Base-by-base conservation (phyloP, 805 yeast genomes). In the Candida pseudofarinosa region DNA sequence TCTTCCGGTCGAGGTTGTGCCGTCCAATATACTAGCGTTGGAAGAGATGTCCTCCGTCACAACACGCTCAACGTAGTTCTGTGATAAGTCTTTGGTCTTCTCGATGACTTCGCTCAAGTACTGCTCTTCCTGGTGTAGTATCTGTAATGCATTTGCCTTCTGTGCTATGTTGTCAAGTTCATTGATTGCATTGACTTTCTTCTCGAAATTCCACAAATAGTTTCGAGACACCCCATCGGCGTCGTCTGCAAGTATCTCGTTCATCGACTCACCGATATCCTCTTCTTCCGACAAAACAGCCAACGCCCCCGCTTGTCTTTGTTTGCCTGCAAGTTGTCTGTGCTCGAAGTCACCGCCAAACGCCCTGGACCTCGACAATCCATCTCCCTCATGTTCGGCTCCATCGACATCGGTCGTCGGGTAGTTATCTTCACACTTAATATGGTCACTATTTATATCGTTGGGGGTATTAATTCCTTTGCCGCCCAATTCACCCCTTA, bases 41-140 rank as follows among this genome's bases (percentile, higher is more conserved):
- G 62, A 45, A 33, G 63, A 52, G 19, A 64, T 54, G 42, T 62
- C 68, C 43, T 67, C 71, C 16, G 68, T 58, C 13, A 67, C 60
- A 17, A 63, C 62, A 14, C 71, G 53, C 28, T 66, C 71, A 20
- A 67, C 52, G 46, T 60, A 66, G 47, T 62, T 65, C 37, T 58
- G 43, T 10, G 67, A 53, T 17, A 62, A 38, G 16, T 55, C 53
- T 38, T 56, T 51, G 17, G 65, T 51, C 30, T 52, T 49, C 4
- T 44, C 19, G 19, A 54, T 47, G 18, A 46, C 23, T 35, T 44
- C 44, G 42, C 54, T 43, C 38, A 51, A 42, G 35, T 49, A 48
- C 2, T 44, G 30, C 43, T 53, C 51, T 34, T 53, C 54, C 20
- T 48, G 49, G 37, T 54, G 49, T 30, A 60, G 42, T 15, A 56